Evolutionary conservation across 352 stramenopile species (phyloP), one percentile per base, ranked within the genome.

Genomic region (Pythium insidiosum): DNA sequence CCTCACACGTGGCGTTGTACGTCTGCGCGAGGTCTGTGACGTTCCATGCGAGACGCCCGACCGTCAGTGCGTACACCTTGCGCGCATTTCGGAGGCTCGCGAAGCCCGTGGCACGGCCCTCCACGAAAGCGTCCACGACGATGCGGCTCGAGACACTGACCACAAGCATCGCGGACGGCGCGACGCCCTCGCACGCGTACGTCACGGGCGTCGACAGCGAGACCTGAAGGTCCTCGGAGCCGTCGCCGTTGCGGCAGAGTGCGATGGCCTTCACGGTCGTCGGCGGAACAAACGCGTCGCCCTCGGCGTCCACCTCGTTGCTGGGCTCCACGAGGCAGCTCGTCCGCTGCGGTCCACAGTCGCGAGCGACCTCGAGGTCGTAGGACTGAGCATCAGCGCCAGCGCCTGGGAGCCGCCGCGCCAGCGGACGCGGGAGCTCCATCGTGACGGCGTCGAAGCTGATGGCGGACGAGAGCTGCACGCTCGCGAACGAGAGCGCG

Each of bases 11-110:
- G 0, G 65, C 64, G 30, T 80, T 64, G 29, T 78, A 80, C 23
- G 58, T 45, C 1, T 9, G 39, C 28, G 70, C 53, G 15, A 83
- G 39, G 43, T 83, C 58, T 28, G 45, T 51, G 13, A 45, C 52
- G 12, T 43, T 43, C 70, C 67, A 83, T 1, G 49, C 50, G 12
- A 83, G 33, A 2, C 58, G 50, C 1, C 60, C 70, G 19, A 80
- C 46, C 1, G 70, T 78, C 22, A 80, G 56, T 3, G 67, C 73
- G 38, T 78, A 64, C 24, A 58, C 60, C 25, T 61, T 63, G 31
- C 63, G 67, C 24, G 67, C 24, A 26, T 80, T 79, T 23, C 41
- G 45, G 44, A 75, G 53, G 16, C 35, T 53, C 4, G 59, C 53
- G 21, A 52, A 31, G 15, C 61, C 42, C 33, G 35, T 24, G 3